Evolutionary conservation across 208 protist genomes (phyloP).

Genomic region (Acanthamoeba triangularis): DNA sequence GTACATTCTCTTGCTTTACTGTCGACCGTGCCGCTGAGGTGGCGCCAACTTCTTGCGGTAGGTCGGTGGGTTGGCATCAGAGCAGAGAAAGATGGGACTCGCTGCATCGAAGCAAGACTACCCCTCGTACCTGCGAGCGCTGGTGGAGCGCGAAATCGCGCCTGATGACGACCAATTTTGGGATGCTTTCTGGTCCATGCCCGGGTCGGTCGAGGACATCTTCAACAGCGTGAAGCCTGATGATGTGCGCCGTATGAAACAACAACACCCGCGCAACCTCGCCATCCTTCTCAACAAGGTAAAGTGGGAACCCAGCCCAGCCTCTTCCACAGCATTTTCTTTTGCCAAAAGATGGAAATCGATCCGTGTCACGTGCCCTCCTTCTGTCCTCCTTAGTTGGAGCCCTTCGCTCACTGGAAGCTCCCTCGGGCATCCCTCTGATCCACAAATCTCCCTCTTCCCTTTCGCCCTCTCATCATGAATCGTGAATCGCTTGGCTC

Average conservation of each 20-base stretch:
- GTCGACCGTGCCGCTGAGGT: no score
- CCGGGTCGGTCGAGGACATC: neutral
- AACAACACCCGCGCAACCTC: neutral
- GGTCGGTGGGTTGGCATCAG: no score
- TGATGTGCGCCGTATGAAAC: slow-evolving; percentile 12
- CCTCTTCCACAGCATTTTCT: no score
- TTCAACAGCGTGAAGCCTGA: neutral
- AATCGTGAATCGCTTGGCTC: no score
- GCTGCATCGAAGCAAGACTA: neutral
- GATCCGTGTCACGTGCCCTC: neutral
- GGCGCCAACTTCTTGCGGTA: no score
- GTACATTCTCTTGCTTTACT: no score
- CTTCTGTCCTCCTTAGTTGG: neutral
- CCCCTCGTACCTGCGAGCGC: neutral
- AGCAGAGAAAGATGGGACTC: neutral
- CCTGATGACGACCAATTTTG: neutral
- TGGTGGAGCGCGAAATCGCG: neutral
- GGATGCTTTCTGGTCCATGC: neutral
- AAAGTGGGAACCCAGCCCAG: no score
- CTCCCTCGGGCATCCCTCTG: neutral
- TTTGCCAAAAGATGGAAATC: no score
- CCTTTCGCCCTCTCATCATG: neutral
- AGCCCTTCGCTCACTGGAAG: neutral
- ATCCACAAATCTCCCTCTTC: no score
- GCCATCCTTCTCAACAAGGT: neutral